Evolutionary conservation across 2,329 filamentous ascomycete genomes (phyloP).

Genomic region (Stylonectria norvegica): DNA sequence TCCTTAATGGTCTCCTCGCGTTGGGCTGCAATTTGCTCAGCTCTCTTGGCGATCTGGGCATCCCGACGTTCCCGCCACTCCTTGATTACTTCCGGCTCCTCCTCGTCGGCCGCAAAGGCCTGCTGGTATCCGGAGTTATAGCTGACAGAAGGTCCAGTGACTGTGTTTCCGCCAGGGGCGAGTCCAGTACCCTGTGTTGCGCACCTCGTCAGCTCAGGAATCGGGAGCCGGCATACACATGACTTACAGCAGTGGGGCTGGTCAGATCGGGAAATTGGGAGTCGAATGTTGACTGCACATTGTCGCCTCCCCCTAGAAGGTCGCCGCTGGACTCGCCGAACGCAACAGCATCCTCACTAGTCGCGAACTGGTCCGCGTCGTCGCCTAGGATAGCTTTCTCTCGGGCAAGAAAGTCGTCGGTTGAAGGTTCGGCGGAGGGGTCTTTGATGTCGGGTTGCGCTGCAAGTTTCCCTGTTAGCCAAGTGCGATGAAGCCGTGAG

Average conservation of each 20-base stretch:
- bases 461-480: constrained; percentile 34
- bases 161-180: constrained; percentile 37
- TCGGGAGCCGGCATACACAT: background rate
- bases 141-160: constrained; percentile 68
- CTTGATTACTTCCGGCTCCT: constrained; percentile 84
- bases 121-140: constrained; percentile 61
- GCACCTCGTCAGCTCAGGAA: constrained; percentile 8
- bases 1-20: constrained; percentile 84
- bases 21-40: constrained; percentile 76
- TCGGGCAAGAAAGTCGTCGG: constrained; percentile 83
- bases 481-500: constrained; percentile 9
- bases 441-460: constrained; percentile 66
- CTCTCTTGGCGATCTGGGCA: constrained; percentile 75
- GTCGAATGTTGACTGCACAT: constrained; percentile 62
- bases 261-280: constrained; percentile 84
- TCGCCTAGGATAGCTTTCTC: constrained; percentile 90
- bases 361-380: constrained; percentile 86
- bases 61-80: constrained; percentile 92
- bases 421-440: constrained; percentile 55
- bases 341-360: constrained; percentile 66
- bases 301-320: constrained; percentile 66
- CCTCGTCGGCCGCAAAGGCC: constrained; percentile 61
- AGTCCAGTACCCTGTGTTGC: constrained; percentile 29
- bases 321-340: constrained; percentile 64
- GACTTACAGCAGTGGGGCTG: constrained; percentile 33